Percentiles rank a stretch among this genome's conserved stretches.
These are phyloP conservation scores for Ganoderma lingzhi DNA, from an alignment of 1,284 basidiomycete species.

Conservation along the genomic window DNA sequence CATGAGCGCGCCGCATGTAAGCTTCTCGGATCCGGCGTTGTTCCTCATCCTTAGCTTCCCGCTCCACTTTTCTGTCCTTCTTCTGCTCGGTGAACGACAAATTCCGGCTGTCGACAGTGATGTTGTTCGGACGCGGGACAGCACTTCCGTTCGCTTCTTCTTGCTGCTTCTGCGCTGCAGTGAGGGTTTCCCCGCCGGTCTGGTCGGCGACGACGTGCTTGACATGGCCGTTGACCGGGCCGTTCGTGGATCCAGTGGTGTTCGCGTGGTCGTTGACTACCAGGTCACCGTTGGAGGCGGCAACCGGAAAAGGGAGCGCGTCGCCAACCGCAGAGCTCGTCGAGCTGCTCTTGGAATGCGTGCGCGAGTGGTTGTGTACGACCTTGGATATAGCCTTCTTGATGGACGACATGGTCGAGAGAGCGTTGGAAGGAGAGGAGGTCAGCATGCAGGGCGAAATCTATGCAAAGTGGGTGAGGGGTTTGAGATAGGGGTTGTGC, in stretches of 20 bases:
- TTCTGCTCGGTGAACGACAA: conserved; percentile 41
- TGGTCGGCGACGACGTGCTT: conserved; percentile 26
- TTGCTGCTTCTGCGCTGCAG: conserved; percentile 20
- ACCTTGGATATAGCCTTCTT: conserved; percentile 34
- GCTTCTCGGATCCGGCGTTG: conserved; percentile 39
- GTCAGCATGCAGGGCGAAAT: neutral
- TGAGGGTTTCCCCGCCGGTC: conserved; percentile 24
- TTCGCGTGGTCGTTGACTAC: conserved; percentile 20
- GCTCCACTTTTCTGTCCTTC: conserved; percentile 33
- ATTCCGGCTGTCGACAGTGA: neutral
- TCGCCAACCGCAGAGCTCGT: conserved; percentile 19
- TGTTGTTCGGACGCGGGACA: neutral
- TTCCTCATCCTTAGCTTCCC: conserved; percentile 36
- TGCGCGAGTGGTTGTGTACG: conserved; percentile 28
- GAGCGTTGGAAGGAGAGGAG: conserved; percentile 1
- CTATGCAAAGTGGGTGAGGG: neutral
- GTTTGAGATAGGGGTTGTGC: neutral
- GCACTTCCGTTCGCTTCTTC: conserved; percentile 18
- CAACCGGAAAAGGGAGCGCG: conserved; percentile 5
- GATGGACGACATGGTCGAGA: conserved; percentile 29
- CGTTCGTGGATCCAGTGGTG: neutral
- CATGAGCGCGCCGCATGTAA: conserved; percentile 58
- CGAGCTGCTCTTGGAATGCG: conserved; percentile 24
- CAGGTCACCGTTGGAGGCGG: neutral
- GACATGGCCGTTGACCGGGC: conserved; percentile 20